phyloP scores from a whole-genome alignment of 495 filamentous ascomycete genomes.

The Cenococcum geophilum region DNA sequence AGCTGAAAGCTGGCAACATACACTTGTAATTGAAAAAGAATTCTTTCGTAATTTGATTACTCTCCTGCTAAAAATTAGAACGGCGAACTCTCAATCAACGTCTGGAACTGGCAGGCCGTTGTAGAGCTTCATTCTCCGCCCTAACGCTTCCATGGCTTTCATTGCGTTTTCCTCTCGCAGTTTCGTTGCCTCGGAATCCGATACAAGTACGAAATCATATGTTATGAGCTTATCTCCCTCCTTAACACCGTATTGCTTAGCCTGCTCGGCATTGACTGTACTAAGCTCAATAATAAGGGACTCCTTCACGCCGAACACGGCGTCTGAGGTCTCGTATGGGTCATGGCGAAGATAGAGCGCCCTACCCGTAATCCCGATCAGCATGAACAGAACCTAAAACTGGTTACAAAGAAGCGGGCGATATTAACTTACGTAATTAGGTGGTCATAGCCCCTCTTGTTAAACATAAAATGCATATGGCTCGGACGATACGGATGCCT shows the following conservation, averaged over 20 bases:
- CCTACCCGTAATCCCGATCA: constrained; percentile 33
- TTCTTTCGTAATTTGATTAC: too few relatives aligned
- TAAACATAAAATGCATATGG: constrained; percentile 96
- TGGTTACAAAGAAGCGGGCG: neutral
- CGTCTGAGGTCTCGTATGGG: constrained; percentile 84
- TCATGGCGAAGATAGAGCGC: constrained; percentile 79
- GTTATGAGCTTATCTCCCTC: constrained; percentile 51
- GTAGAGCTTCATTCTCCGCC: constrained; percentile 65
- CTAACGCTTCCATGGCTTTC: constrained; percentile 64
- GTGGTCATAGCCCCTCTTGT: constrained; percentile 76
- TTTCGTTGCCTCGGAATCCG: constrained; percentile 62
- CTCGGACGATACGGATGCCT: constrained; percentile 77
- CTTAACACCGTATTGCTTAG: constrained; percentile 51
- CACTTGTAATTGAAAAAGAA: too few relatives aligned
- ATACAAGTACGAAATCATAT: constrained; percentile 71
- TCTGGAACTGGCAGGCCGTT: constrained; percentile 79
- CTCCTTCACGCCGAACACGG: constrained; percentile 89
- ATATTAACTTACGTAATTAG: constrained; percentile 62
- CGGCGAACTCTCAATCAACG: constrained; percentile 46
- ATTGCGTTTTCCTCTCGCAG: constrained; percentile 65
- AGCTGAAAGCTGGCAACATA: too few relatives aligned
- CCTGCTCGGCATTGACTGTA: constrained; percentile 54
- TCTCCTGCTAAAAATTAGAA: too few relatives aligned
- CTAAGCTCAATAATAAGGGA: constrained; percentile 69
- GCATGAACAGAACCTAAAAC: neutral